Percentiles rank a stretch among this genome's conserved stretches.
phyloP scores from a whole-genome alignment of 139 green algal species.

The Parachlorella kessleri region DNA sequence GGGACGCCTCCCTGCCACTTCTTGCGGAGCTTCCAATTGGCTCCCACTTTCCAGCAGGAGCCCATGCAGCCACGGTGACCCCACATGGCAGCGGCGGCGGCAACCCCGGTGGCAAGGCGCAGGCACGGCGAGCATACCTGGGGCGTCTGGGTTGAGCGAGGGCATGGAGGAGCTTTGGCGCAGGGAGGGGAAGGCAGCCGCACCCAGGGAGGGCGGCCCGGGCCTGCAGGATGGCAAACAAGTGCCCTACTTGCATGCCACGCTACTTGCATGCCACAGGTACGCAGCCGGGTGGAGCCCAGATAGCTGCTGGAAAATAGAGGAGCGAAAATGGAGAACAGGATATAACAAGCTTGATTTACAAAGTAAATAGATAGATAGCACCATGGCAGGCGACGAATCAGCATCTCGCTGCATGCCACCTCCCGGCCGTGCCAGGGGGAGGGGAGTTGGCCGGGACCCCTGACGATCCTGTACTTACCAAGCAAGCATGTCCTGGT shows the following conservation, averaged over 20 bases:
- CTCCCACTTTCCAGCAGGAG: too few relatives aligned
- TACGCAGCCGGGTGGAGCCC: too few relatives aligned
- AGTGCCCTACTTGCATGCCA: not conserved
- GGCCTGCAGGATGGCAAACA: not conserved
- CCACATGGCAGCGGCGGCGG: not conserved
- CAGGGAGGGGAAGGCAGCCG: conserved; percentile 15
- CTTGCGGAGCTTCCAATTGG: too few relatives aligned
- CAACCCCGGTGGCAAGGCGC: not conserved
- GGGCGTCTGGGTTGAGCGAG: not conserved
- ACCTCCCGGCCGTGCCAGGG: not conserved
- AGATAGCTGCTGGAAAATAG: not conserved
- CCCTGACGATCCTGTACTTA: not conserved
- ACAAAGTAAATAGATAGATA: not conserved
- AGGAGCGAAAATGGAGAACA: too few relatives aligned
- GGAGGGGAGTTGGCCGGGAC: not conserved
- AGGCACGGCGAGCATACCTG: not conserved
- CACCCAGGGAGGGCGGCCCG: not conserved
- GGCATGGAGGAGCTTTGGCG: not conserved
- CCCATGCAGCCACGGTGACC: too few relatives aligned
- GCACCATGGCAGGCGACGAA: not conserved
- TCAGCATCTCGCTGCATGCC: not conserved
- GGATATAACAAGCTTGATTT: too few relatives aligned
- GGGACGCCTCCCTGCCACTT: too few relatives aligned
- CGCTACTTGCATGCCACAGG: not conserved
- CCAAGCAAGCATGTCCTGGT: not conserved